A percentile compares a stretch with the other conserved stretches of the same genome.
Conservation (phyloP, 768 basidiomycete species). For the Coprinellus micaceus region DNA sequence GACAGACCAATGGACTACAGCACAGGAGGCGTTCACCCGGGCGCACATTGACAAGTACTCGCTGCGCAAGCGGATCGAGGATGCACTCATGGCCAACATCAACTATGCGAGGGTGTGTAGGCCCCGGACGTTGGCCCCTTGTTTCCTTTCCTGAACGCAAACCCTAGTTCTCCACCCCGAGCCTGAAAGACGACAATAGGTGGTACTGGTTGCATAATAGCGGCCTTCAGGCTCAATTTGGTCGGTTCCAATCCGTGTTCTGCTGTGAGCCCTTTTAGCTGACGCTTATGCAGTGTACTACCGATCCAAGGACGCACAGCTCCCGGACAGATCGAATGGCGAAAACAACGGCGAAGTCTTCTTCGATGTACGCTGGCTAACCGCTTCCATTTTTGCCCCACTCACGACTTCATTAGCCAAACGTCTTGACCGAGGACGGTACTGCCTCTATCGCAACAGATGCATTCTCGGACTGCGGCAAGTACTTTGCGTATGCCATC, state of each 20-base stretch:
- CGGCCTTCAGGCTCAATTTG: conserved; percentile 67
- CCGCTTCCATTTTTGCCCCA: too few species aligned
- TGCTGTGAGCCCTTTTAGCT: not conserved
- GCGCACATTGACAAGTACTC: conserved; percentile 59
- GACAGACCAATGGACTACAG: conserved; percentile 60
- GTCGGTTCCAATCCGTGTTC: conserved; percentile 17
- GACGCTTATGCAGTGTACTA: conserved; percentile 45
- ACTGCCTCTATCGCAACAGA: conserved; percentile 58
- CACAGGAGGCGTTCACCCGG: conserved; percentile 57
- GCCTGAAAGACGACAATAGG: conserved; percentile 55
- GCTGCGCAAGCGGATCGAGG: conserved; percentile 56
- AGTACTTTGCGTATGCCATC: conserved; percentile 75
- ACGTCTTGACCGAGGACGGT: conserved; percentile 68
- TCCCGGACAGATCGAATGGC: conserved; percentile 52
- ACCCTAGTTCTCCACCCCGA: conserved; percentile 60
- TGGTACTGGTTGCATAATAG: conserved; percentile 86
- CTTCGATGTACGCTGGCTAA: conserved; percentile 56
- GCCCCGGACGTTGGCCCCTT: not conserved
- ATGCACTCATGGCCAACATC: conserved; percentile 46
- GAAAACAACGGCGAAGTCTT: conserved; percentile 60
- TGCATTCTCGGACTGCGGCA: conserved; percentile 63
- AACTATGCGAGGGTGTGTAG: conserved; percentile 40
- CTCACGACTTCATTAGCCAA: conserved; percentile 44
- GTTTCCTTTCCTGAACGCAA: conserved; percentile 4
- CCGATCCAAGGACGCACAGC: conserved; percentile 48